Conservation (phyloP, 2,329 filamentous ascomycete species). For the Cercospora sp. region DNA sequence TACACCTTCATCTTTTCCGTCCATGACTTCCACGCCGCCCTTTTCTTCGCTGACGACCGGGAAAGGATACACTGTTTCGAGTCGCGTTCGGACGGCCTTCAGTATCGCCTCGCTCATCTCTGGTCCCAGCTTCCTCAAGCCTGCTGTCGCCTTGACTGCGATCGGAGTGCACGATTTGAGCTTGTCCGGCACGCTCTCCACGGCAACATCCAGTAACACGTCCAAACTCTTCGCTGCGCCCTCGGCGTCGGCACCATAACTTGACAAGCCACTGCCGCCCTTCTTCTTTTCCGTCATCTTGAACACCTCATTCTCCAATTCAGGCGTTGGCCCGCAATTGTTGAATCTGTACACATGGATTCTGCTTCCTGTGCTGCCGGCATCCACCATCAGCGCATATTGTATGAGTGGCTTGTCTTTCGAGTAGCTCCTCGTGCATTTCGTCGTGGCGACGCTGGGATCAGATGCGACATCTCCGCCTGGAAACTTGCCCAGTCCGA, state of each 20-base stretch:
- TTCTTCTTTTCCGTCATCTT: slow-evolving; percentile 87
- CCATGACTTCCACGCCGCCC: slow-evolving; percentile 93
- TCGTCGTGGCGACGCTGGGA: slow-evolving; percentile 65
- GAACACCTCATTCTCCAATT: slow-evolving; percentile 90
- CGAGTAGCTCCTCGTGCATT: slow-evolving; percentile 80
- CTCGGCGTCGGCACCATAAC: slow-evolving; percentile 81
- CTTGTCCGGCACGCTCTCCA: slow-evolving; percentile 80
- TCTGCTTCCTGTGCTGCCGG: slow-evolving; percentile 93
- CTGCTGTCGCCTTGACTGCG: slow-evolving; percentile 97
- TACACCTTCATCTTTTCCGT: slow-evolving; percentile 93
- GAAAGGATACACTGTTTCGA: slow-evolving; percentile 92
- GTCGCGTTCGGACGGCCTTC: slow-evolving; percentile 74
- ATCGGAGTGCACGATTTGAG: slow-evolving; percentile 90
- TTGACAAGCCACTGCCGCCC: slow-evolving; percentile 77
- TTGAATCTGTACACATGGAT: slow-evolving; percentile 99
- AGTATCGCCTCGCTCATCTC: slow-evolving; percentile 83
- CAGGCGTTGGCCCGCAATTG: slow-evolving; percentile 93
- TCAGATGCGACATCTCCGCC: slow-evolving; percentile 52
- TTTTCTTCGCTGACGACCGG: slow-evolving; percentile 84
- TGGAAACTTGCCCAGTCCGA: slow-evolving; percentile 32
- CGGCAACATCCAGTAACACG: slow-evolving; percentile 78
- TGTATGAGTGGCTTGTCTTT: slow-evolving; percentile 91
- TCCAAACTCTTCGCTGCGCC: slow-evolving; percentile 89
- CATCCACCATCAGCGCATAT: slow-evolving; percentile 98
- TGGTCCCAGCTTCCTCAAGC: slow-evolving; percentile 79